These are phyloP conservation scores for Populus euphratica DNA, from an alignment of 345 rosid species.

Conservation along the genomic window DNA sequence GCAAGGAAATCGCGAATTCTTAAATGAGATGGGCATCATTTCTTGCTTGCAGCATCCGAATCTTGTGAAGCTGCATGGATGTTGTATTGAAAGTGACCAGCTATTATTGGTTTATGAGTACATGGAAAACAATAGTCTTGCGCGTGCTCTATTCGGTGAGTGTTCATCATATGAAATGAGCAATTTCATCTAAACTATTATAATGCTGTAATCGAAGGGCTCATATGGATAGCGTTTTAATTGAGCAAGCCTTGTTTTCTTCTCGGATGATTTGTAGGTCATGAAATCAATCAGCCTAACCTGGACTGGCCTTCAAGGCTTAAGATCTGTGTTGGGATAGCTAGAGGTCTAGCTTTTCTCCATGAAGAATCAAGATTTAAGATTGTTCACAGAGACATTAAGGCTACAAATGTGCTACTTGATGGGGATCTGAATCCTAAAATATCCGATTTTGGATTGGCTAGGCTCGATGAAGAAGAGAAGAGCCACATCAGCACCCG, in stretches of 20 bases:
- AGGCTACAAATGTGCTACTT: constrained; percentile 30
- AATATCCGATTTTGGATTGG: constrained; percentile 39
- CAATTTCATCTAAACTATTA: not conserved
- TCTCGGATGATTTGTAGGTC: constrained; percentile 7
- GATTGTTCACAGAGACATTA: constrained; percentile 38
- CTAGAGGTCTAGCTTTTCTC: constrained; percentile 35
- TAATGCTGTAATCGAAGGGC: not conserved
- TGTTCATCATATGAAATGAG: not conserved
- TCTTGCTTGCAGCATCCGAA: constrained; percentile 59
- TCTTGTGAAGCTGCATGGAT: constrained; percentile 55
- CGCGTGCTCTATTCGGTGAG: constrained; percentile 45
- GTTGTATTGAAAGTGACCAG: constrained; percentile 53
- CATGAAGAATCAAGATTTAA: constrained; percentile 34
- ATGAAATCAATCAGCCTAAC: constrained; percentile 7
- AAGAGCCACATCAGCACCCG: constrained; percentile 34
- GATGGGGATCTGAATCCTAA: constrained; percentile 31
- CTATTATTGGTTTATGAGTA: constrained; percentile 54
- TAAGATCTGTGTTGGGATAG: constrained; percentile 33
- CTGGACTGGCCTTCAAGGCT: constrained; percentile 33
- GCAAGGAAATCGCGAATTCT: constrained; percentile 59
- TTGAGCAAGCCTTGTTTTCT: not conserved
- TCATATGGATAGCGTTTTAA: not conserved
- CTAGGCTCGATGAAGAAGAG: constrained; percentile 32
- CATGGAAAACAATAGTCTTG: constrained; percentile 54
- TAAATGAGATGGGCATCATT: constrained; percentile 58